Percentiles rank a stretch among this genome's conserved stretches.
phyloP scores from a whole-genome alignment of 2,329 filamentous ascomycete species.

The Kalaharituber pfeilii region DNA sequence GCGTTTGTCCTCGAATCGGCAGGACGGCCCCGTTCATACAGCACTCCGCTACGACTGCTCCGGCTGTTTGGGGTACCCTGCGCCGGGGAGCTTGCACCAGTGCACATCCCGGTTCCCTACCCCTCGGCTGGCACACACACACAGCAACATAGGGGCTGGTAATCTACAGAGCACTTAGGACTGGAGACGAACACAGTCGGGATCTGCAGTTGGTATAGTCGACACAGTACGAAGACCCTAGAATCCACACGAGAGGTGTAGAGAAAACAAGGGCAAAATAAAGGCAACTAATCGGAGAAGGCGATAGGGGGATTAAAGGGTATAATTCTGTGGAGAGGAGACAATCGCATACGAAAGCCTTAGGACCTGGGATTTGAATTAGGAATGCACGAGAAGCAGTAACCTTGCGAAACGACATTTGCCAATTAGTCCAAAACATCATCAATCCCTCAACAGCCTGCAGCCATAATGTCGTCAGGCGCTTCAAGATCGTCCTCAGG shows the following conservation, averaged over 20 bases:
- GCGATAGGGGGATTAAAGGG: background rate
- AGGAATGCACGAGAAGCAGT: background rate
- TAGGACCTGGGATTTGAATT: background rate
- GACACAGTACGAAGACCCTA: background rate
- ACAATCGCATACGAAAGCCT: background rate
- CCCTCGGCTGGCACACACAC: slow-evolving; percentile 43
- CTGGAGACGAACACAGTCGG: background rate
- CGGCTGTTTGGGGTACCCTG: slow-evolving; percentile 34
- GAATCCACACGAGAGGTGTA: background rate
- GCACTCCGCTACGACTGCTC: slow-evolving; percentile 50
- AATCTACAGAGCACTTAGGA: slow-evolving; percentile 53
- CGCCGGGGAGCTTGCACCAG: no score
- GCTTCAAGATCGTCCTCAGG: slow-evolving; percentile 2
- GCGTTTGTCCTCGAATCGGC: slow-evolving; percentile 34
- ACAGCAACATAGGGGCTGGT: slow-evolving; percentile 46
- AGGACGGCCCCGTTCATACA: slow-evolving; percentile 39
- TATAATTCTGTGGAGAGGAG: no score
- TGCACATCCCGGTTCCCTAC: background rate
- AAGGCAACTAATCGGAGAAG: no score
- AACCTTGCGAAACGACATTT: no score
- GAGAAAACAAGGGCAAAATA: background rate
- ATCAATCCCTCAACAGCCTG: background rate
- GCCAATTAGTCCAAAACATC: no score
- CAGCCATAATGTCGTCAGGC: background rate
- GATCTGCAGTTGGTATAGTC: background rate